Conservation (phyloP, 2,329 filamentous ascomycete species). For the Hymenoscyphus scutula region DNA sequence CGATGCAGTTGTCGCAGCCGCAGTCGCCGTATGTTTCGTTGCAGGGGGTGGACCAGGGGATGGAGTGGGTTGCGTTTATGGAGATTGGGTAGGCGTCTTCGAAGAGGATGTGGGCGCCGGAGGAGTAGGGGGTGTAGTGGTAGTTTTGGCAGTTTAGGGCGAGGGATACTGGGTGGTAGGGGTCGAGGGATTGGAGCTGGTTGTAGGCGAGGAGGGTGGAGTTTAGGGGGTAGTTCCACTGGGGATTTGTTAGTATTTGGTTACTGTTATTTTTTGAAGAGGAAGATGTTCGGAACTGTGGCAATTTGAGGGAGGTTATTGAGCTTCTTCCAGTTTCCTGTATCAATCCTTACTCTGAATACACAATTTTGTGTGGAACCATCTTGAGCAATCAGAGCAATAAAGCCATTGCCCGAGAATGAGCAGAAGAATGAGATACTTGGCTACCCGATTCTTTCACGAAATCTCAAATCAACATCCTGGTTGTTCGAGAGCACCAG, state of each 20-base stretch:
- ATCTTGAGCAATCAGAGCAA: no score
- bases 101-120: slow-evolving; percentile 49
- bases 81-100: slow-evolving; percentile 49
- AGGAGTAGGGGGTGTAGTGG: slow-evolving; percentile 46
- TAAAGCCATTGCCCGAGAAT: no score
- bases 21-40: slow-evolving; percentile 50
- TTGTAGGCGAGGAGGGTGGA: slow-evolving; percentile 43
- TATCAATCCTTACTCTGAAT: no score
- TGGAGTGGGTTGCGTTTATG: slow-evolving; percentile 45
- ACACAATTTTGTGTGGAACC: no score
- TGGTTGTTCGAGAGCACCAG: no score
- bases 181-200: slow-evolving; percentile 44
- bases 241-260: background rate
- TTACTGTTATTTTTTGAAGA: background rate
- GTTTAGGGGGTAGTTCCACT: slow-evolving; percentile 38
- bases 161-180: slow-evolving; percentile 49
- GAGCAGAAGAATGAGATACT: no score
- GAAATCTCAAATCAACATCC: no score
- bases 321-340: no score
- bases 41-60: slow-evolving; percentile 44
- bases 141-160: slow-evolving; percentile 51
- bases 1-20: slow-evolving; percentile 48
- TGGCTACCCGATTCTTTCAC: no score
- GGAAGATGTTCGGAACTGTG: no score
- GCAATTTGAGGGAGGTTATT: no score